Evolutionary conservation across 768 basidiomycete genomes (phyloP), one percentile per base, ranked within the genome.

Genomic region (Brasilioporus rufonigricans): DNA sequence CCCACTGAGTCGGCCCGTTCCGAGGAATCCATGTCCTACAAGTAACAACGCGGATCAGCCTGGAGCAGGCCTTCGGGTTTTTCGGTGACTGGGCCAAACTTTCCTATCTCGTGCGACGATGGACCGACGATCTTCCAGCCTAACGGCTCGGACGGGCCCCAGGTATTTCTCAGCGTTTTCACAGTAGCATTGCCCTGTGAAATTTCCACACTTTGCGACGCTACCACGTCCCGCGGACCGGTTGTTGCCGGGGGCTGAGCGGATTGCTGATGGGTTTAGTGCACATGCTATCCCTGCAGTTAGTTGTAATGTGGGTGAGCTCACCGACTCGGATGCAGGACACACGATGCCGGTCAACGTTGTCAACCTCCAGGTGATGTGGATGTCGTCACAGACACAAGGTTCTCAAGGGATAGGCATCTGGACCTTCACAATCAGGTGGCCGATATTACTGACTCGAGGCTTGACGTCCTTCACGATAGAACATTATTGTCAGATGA

Each of bases 91-190:
- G 44, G 61, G 16, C 43, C 44, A 19, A 27, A 53, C 40, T 26
- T 64, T 51, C 65, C 53, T 50, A 56, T 56, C 48, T 44, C 19
- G 58, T 55, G 48, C 19, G 39, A 23, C 35, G 29, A 39, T 45
- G 27, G 38, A 43, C 45, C 50, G 46, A 48, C 43, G 58, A 53
- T 54, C 57, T 29, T 46, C 50, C 53, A 38, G 41, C 47, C 52
- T 21, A 45, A n/a, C n/a, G n/a, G n/a, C n/a, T n/a, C n/a, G n/a
- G n/a, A n/a, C n/a, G n/a, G n/a, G n/a, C n/a, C n/a, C n/a, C n/a
- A n/a, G n/a, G n/a, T n/a, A n/a, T n/a, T n/a, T n/a, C n/a, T n/a
- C n/a, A n/a, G n/a, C n/a, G n/a, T 19, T 39, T 39, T 13, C 19
- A 11, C 33, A 33, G 5, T 13, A 19, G 9, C 39, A 21, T 2